phyloP scores from a whole-genome alignment of 495 filamentous ascomycete genomes.

The Aspergillus incahuasiensis region DNA sequence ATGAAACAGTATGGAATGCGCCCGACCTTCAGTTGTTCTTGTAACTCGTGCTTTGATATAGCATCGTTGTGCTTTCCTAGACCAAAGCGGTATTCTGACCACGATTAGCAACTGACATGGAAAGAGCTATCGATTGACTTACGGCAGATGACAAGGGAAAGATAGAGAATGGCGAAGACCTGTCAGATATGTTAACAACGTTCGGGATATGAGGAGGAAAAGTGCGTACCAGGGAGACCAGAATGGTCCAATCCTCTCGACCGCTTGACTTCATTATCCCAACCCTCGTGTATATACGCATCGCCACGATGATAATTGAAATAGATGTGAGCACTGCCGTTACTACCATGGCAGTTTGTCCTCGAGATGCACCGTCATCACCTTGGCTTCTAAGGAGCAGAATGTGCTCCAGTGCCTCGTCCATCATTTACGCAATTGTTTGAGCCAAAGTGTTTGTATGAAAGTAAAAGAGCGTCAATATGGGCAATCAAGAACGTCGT shows the following conservation, averaged over 20 bases:
- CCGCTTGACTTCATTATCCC: conserved; percentile 34
- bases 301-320: conserved; percentile 24
- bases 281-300: conserved; percentile 34
- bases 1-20: neutral
- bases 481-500: too few relatives aligned
- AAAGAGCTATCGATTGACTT: conserved; percentile 4
- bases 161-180: conserved; percentile 30
- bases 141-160: conserved; percentile 32
- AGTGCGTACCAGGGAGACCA: conserved; percentile 24
- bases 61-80: conserved; percentile 25
- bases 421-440: conserved; percentile 20
- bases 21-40: conserved; percentile 31
- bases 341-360: conserved; percentile 33
- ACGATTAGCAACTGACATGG: neutral
- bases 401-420: conserved; percentile 11
- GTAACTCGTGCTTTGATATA: conserved; percentile 17
- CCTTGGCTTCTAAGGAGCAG: conserved; percentile 16
- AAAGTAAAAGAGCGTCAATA: neutral
- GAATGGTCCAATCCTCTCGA: conserved; percentile 35
- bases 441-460: neutral
- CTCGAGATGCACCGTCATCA: conserved; percentile 22
- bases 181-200: neutral
- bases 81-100: conserved; percentile 29
- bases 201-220: neutral
- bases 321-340: conserved; percentile 31